These are phyloP conservation scores for Saccharomyces jurei DNA, from an alignment of 805 yeast species.

Conservation along the genomic window DNA sequence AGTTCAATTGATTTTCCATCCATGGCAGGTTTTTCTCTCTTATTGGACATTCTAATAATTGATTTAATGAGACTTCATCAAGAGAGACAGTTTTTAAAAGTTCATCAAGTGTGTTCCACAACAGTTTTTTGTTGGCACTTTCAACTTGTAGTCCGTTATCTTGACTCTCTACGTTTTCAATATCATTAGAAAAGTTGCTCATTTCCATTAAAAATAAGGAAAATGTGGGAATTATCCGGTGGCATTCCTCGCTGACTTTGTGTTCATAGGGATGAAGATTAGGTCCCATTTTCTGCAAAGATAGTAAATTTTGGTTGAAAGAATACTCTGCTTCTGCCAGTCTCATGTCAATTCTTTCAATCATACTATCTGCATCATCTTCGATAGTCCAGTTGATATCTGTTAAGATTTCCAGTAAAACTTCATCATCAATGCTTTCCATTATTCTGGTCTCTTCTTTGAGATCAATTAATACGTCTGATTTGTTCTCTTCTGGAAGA, in stretches of 20 bases:
- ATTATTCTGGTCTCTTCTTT: slow-evolving; percentile 1
- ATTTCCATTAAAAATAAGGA: slow-evolving; percentile 54
- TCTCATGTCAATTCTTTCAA: slow-evolving; percentile 50
- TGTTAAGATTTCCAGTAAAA: slow-evolving; percentile 50
- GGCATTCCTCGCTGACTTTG: slow-evolving; percentile 45
- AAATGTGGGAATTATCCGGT: slow-evolving; percentile 44
- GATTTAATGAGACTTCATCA: slow-evolving; percentile 44
- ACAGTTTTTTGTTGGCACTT: slow-evolving; percentile 68
- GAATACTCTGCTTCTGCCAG: slow-evolving; percentile 54
- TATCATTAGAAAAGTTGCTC: slow-evolving; percentile 56
- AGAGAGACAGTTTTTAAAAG: slow-evolving; percentile 64
- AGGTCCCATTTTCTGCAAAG: slow-evolving; percentile 39
- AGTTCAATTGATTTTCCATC: slow-evolving; percentile 49
- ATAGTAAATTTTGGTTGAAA: slow-evolving; percentile 49
- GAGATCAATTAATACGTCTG: not conserved
- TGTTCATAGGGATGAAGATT: slow-evolving; percentile 37
- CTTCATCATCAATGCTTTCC: slow-evolving; percentile 33
- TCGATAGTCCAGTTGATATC: slow-evolving; percentile 69
- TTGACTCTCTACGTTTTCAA: slow-evolving; percentile 62
- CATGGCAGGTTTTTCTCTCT: slow-evolving; percentile 38
- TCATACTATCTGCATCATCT: slow-evolving; percentile 54
- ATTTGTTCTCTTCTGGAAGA: not conserved
- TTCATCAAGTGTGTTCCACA: slow-evolving; percentile 62
- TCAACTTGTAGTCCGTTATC: slow-evolving; percentile 78
- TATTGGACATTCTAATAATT: slow-evolving; percentile 41